Evolutionary conservation across 2,329 filamentous ascomycete genomes (phyloP).

Genomic region (Juglanconis juglandina): DNA sequence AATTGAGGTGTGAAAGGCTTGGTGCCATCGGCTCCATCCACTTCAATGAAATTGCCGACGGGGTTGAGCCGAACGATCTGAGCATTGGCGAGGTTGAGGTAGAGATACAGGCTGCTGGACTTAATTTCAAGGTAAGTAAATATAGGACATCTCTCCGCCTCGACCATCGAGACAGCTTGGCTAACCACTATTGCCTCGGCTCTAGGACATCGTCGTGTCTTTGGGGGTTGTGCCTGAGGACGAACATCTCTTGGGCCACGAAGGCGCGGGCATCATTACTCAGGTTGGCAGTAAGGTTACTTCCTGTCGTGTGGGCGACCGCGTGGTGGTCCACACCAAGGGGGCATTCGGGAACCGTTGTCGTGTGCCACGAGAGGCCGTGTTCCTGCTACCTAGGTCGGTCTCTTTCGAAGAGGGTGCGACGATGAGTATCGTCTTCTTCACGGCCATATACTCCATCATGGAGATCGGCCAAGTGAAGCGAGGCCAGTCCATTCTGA

Average conservation of each 20-base stretch:
- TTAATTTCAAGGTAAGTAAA: not conserved
- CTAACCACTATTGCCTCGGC: not conserved
- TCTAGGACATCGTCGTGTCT: not conserved
- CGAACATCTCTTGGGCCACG: not conserved
- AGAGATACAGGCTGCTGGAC: not conserved
- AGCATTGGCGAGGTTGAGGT: not conserved
- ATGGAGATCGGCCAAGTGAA: not conserved
- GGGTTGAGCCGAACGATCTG: not conserved
- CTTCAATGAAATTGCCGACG: not conserved
- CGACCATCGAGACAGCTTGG: too few relatives aligned
- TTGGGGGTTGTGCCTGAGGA: not conserved
- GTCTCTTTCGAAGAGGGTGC: not conserved
- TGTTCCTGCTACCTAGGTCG: not conserved
- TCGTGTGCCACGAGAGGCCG: not conserved
- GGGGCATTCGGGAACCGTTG: not conserved
- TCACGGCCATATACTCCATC: not conserved
- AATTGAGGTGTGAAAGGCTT: not conserved
- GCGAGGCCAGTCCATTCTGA: not conserved
- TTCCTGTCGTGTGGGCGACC: not conserved
- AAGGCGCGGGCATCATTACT: not conserved
- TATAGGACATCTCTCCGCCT: not conserved
- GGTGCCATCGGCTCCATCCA: not conserved
- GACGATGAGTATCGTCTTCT: not conserved
- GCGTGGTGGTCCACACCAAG: not conserved
- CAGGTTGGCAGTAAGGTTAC: not conserved